These are phyloP conservation scores for Pseudozyma tsukubaensis DNA, from an alignment of 1,284 basidiomycete genomes.

Conservation along the genomic window DNA sequence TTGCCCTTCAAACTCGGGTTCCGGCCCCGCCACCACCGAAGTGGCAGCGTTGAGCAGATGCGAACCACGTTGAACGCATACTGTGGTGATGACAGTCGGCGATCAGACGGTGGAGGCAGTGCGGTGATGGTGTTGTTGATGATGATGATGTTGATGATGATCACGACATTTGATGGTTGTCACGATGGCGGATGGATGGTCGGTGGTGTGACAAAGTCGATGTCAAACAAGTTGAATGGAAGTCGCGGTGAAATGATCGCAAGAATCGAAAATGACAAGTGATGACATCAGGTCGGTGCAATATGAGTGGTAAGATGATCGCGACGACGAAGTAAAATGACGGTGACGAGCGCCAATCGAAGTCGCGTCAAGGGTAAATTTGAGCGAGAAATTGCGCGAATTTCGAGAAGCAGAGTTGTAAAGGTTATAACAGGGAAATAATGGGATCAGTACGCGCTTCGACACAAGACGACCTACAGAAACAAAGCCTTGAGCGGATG, in stretches of 20 bases:
- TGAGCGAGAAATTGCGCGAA: slow-evolving; percentile 2
- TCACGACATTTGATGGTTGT: slow-evolving; percentile 2
- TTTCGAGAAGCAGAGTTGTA: slow-evolving; percentile 3
- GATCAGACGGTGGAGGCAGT: not conserved
- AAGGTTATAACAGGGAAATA: slow-evolving; percentile 6
- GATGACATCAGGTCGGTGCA: slow-evolving; percentile 16
- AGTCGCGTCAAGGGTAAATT: not conserved
- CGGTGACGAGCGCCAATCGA: slow-evolving; percentile 17
- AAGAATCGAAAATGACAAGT: not conserved
- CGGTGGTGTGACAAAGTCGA: not conserved
- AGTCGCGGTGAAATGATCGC: not conserved
- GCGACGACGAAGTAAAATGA: slow-evolving; percentile 19
- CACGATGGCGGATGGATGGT: not conserved
- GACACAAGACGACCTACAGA: not conserved
- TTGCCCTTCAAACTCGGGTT: slow-evolving; percentile 61
- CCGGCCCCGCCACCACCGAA: slow-evolving; percentile 57
- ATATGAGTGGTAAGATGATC: slow-evolving; percentile 28
- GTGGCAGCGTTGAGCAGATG: slow-evolving; percentile 58
- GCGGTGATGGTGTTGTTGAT: slow-evolving; percentile 2
- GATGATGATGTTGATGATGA: not conserved
- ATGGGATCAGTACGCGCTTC: slow-evolving; percentile 17
- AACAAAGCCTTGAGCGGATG: slow-evolving; percentile 4
- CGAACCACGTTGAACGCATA: slow-evolving; percentile 59
- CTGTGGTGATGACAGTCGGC: slow-evolving; percentile 18
- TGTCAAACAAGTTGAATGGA: not conserved